Base-by-base conservation (phyloP, 495 filamentous ascomycete species). In the Aspergillus cavernicola region DNA sequence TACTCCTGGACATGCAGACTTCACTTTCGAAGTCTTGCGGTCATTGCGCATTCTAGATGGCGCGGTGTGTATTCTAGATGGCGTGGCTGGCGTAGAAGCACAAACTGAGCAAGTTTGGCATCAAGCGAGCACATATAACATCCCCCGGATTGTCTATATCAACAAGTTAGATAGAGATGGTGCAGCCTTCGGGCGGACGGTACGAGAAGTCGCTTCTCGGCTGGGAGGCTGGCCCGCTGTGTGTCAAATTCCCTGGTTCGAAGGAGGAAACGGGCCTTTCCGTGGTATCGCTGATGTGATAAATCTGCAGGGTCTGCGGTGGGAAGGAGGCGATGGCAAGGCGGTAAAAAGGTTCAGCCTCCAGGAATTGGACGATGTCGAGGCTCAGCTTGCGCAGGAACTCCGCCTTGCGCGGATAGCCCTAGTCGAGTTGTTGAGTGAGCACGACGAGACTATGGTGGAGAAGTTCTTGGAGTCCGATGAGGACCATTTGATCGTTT, bases 101-200 rank as follows among this genome's bases (percentile, higher is more conserved):
- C 95, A 97, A 68, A 99, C 95, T 0, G 95, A 99, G 68, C 86
- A 96, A 58, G 95, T 99, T 6, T 99, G 95, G 93, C 70, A 82
- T 10, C 93, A 97, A 50, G 93, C 95, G 2, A 87, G 84, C 44
- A 81, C 81, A 9, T 96, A 93, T 59, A 76, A 73, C 9, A 97
- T 97, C 31, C 95, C 95, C 11, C 75, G 90, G 20, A 80, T 97
- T 24, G 77, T 96, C 39, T 99, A 86, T 54, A 79, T 97, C 59
- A 99, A 99, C 71, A 99, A 99, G 67, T 82, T 99, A 11, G 95
- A 99, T 62, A 85, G 95, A 29, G 89, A 95, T 54, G 95, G 95
- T 1, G 92, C 95, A 9, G 86, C 88, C 4, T 99, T 97, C 73
- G 85, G 83, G 16, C 79, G 84, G 32, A 95, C 93, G 0, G 85